Conservation (phyloP, 495 filamentous ascomycete species). For the Niebla homalea region DNA sequence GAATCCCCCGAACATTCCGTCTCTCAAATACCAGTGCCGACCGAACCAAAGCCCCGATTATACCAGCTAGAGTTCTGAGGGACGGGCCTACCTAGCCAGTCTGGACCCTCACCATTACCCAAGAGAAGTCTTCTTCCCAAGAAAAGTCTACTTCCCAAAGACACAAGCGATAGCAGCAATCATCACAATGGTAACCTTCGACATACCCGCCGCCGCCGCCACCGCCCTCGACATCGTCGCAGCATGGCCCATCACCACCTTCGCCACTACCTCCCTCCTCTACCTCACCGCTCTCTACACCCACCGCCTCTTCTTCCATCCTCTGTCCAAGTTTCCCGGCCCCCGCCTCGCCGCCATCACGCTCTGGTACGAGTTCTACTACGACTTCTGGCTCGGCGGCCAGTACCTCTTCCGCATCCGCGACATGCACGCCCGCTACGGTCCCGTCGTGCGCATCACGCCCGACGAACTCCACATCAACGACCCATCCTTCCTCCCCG, state of each 20-base stretch:
- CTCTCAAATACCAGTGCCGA: too few relatives aligned
- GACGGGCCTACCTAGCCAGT: too few relatives aligned
- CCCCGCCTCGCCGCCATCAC: slow-evolving; percentile 21
- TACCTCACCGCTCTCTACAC: slow-evolving; percentile 6
- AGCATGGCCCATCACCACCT: not conserved
- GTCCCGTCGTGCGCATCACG: slow-evolving; percentile 16
- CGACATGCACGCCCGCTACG: slow-evolving; percentile 11
- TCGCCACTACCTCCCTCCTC: not conserved
- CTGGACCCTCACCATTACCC: too few relatives aligned
- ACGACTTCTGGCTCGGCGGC: slow-evolving; percentile 12
- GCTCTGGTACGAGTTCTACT: slow-evolving; percentile 22
- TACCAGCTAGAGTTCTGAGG: too few relatives aligned
- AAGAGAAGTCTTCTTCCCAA: too few relatives aligned
- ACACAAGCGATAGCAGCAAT: too few relatives aligned
- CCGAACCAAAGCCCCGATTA: too few relatives aligned
- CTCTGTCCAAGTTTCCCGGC: slow-evolving; percentile 21
- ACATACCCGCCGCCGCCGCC: too few relatives aligned
- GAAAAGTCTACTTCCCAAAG: too few relatives aligned
- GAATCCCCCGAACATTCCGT: too few relatives aligned
- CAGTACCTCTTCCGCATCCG: slow-evolving; percentile 11
- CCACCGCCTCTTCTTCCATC: slow-evolving; percentile 21
- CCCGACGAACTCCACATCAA: slow-evolving; percentile 18
- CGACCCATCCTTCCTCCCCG: slow-evolving; percentile 13
- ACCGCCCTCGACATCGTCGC: not conserved
- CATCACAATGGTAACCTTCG: too few relatives aligned